phyloP scores from a whole-genome alignment of 495 filamentous ascomycete species.

The Aspergillus biplanus region DNA sequence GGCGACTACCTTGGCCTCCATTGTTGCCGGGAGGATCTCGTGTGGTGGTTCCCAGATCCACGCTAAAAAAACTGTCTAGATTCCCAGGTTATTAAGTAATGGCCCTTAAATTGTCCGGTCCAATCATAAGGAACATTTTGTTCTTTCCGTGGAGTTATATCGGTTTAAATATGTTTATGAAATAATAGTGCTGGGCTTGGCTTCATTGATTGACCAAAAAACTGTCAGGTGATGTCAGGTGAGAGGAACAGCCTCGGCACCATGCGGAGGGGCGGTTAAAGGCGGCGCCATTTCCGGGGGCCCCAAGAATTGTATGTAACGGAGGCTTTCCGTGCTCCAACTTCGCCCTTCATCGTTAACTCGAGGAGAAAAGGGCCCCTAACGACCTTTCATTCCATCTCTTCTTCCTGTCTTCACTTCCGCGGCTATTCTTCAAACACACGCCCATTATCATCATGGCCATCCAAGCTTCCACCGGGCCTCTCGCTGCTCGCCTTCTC shows the following conservation, averaged over 20 bases:
- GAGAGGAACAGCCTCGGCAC: conserved; percentile 33
- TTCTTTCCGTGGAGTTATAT: too few relatives aligned
- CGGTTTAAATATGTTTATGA: too few relatives aligned
- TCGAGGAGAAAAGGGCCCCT: neutral
- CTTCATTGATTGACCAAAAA: neutral
- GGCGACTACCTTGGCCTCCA: too few relatives aligned
- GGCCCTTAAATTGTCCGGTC: too few relatives aligned
- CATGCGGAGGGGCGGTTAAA: conserved; percentile 35
- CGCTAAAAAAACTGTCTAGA: too few relatives aligned
- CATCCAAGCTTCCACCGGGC: conserved; percentile 33
- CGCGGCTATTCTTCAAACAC: neutral
- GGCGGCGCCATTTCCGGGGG: conserved; percentile 28
- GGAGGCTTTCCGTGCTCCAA: conserved; percentile 4
- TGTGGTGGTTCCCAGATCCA: too few relatives aligned
- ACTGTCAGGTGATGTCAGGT: conserved; percentile 20
- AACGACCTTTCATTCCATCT: neutral
- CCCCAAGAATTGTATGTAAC: conserved; percentile 2
- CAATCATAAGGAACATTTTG: too few relatives aligned
- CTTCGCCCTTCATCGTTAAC: conserved; percentile 1
- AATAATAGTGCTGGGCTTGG: too few relatives aligned
- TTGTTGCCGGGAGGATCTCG: too few relatives aligned
- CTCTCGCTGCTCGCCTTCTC: conserved; percentile 33
- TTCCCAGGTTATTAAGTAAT: too few relatives aligned
- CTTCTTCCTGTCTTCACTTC: neutral
- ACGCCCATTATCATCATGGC: neutral